phyloP scores from a whole-genome alignment of 768 basidiomycete species.

The Phaffia tasmanica region DNA sequence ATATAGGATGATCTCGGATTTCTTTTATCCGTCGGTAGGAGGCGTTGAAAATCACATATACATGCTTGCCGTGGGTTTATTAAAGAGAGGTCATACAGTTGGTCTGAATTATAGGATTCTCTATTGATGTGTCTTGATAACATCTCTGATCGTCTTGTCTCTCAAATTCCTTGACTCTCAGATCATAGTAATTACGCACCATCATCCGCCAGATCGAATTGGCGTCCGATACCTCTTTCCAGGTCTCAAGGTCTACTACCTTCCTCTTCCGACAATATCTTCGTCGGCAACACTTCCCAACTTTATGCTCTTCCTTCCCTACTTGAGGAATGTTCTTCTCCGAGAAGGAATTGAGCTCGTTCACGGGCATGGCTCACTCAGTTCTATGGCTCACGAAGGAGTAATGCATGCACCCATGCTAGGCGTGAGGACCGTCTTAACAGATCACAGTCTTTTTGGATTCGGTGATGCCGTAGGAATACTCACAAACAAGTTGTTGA shows the following conservation, averaged over 20 bases:
- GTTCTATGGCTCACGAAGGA: slow-evolving; percentile 81
- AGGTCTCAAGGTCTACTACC: slow-evolving; percentile 82
- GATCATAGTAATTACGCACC: slow-evolving; percentile 93
- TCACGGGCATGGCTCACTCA: slow-evolving; percentile 85
- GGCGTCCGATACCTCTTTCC: slow-evolving; percentile 84
- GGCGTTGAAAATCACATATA: slow-evolving; percentile 97
- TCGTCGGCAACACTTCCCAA: slow-evolving; percentile 90
- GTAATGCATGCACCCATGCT: slow-evolving; percentile 79
- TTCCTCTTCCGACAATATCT: slow-evolving; percentile 70
- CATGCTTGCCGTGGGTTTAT: slow-evolving; percentile 73
- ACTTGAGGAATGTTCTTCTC: slow-evolving; percentile 74
- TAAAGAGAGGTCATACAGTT: slow-evolving; percentile 75
- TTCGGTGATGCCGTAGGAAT: slow-evolving; percentile 96
- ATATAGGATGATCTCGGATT: slow-evolving; percentile 72
- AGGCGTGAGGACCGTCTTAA: slow-evolving; percentile 74
- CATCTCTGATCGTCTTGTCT: neutral
- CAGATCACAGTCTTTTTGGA: slow-evolving; percentile 92
- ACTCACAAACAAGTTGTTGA: slow-evolving; percentile 88
- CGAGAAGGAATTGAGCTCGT: slow-evolving; percentile 76
- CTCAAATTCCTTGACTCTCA: slow-evolving; percentile 33
- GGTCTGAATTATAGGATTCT: slow-evolving; percentile 23
- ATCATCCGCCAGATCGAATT: slow-evolving; percentile 70
- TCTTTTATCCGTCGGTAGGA: slow-evolving; percentile 86
- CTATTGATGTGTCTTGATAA: neutral
- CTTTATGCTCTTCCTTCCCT: slow-evolving; percentile 83